Evolutionary conservation across 2,329 filamentous ascomycete species (phyloP), one percentile per base, ranked within the genome.

Genomic region (Colletotrichum destructivum): DNA sequence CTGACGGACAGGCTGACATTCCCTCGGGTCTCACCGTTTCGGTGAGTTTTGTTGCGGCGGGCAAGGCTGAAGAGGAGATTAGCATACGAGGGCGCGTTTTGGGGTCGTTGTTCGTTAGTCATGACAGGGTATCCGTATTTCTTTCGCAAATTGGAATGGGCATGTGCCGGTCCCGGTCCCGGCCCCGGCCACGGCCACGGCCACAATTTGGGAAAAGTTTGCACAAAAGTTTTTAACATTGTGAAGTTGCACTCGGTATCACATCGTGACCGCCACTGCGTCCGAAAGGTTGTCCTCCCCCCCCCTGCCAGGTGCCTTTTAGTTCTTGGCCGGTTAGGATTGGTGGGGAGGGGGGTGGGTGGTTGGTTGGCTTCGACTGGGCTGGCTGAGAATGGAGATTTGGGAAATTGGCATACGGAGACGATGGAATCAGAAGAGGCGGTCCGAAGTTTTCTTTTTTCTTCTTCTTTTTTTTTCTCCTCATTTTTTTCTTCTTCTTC

Each of bases 361-460:
- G 26, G 26, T 26, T 26, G 26, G 26, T 26, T 26, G 26, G 26
- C 26, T n/a, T 35, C 38, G 31, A 56, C 54, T 8, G n/a, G 54
- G 54, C 62, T 31, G 49, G 40, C 49, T 63, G 61, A 31, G 44
- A 31, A 44, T 49, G 51, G 42, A 31, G 47, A 61, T 26, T 47
- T 61, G 56, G 44, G 35, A 46, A 51, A 61, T 71, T 63, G 21
- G 23, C 35, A 46, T 31, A 52, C 40, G 52, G 61, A 60, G 61
- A 46, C 61, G 5, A 38, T 38, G 47, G 47, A 63, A 31, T 42
- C 31, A 7, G 42, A 21, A 46, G 61, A 60, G 52, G 60, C 51
- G 60, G 60, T 55, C 35, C n/a, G 55, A 38, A 26, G 23, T 38
- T n/a, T n/a, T n/a, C n/a, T 51, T 26, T 26, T 23, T 23, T 23